Evolutionary conservation across 352 stramenopile genomes (phyloP), one percentile per base, ranked within the genome.

Genomic region (Aphanomyces euteiches): DNA sequence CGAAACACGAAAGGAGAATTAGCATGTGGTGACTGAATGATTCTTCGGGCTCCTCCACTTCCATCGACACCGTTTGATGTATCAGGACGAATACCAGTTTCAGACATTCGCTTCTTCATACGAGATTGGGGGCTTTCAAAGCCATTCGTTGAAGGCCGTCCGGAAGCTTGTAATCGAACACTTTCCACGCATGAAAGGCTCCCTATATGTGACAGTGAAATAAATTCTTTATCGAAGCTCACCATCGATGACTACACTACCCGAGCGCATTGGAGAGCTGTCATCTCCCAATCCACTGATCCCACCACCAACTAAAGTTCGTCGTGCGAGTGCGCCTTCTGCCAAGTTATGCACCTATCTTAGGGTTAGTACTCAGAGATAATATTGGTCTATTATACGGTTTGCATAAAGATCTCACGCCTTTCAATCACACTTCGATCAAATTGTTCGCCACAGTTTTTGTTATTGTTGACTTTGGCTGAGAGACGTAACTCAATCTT

Each of bases 381-480:
- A 37, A 57, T 17, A 56, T 13, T 17, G 56, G 10, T 67, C n/a
- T 28, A 19, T 6, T 28, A 0, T 70, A 70, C 64, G 0, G 87
- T 93, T 39, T 91, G 80, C 3, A 94, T 85, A 66, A 89, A 94
- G 0, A 94, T 74, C 69, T 94, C 86, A 3, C 86, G 83, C 8
- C 86, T 75, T 40, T 94, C 85, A 7, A 94, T 76, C 13, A 81
- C 78, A 47, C 82, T 87, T 72, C 90, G 91, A 73, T 94, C 86
- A 60, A 94, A 94, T 70, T 94, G 86, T 66, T 94, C 86, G 57
- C 86, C 86, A 40, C 89, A 92, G 74, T 94, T 92, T 71, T 94
- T 94, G 79, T 94, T 94, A 69, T 94, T 90, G 80, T 90, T 90
- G 78, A 94, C 89, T 80, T 94, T 94, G 54, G 83, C 88, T 67